Base-by-base conservation (phyloP, 176 grass and related monocot genomes). In the Aegilops tauschii region DNA sequence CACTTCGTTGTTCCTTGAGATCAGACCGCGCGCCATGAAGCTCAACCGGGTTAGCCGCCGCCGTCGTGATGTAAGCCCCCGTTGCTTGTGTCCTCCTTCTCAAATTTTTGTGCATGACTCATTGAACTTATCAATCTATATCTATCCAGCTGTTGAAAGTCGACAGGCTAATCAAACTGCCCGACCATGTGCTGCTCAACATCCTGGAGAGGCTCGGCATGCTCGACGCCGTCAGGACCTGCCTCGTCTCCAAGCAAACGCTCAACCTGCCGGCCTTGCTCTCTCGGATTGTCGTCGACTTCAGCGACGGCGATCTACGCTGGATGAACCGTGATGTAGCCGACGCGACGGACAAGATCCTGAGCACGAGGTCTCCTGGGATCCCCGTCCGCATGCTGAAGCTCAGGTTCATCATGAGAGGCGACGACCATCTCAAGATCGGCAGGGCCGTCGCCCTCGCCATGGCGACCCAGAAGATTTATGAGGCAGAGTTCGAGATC, bases 281-380 rank as follows among this genome's bases (percentile, higher is more conserved):
- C 35, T 71, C 35, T 2, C 69, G 4, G 20, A 40, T 71, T 20
- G 20, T n/a, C 69, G 3, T 71, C 4, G 4, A n/a, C 1, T 20
- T 13, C 35, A n/a, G 35, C 69, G 0, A 1, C 9, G 0, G 0
- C 0, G 35, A 72, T 13, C 6, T 72, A 37, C 1, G 0, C 11
- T 0, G 4, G 5, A 73, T 1, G 10, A 73, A 73, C 42, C 42
- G 3, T 4, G 42, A 2, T 4, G 3, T 45, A 0, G 11, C 42
- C 3, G 3, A 45, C 42, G 3, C 2, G 42, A 25, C 21, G 1
- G 69, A 44, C 21, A 44, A 73, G 69, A 23, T 73, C 36, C 69
- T 73, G 2, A 1, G 21, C 1, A 25, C 11, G 20, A 73, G 69
- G 21, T 73, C 69, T 12, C 69, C 69, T 2, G 21, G 3, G 10